Conservation (phyloP, 192 early-diverging fungal species). For the Lunasporangiospora selenospora region DNA sequence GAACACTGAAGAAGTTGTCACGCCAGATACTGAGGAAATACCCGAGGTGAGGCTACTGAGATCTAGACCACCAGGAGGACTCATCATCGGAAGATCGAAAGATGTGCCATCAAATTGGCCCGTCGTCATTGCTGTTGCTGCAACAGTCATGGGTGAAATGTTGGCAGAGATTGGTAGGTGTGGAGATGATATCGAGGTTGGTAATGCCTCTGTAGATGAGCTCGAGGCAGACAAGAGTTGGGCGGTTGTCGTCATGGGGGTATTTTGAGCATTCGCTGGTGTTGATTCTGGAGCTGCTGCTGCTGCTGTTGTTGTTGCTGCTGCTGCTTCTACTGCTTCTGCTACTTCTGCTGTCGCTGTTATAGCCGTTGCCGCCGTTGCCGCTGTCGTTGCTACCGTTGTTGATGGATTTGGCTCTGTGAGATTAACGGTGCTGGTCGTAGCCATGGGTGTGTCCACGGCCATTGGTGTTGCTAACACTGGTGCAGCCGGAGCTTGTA, state of each 20-base stretch:
- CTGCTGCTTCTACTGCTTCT: neutral
- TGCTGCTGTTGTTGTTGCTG: neutral
- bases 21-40: no score
- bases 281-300: neutral
- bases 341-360: neutral
- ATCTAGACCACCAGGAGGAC: conserved; percentile 18
- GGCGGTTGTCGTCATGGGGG: no score
- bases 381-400: neutral
- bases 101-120: no score
- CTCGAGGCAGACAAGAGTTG: neutral
- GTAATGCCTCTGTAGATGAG: neutral
- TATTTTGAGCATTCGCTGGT: neutral
- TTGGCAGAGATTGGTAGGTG: no score
- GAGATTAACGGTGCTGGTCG: no score
- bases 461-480: no score
- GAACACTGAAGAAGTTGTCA: no score
- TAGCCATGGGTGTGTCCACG: no score
- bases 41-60: neutral
- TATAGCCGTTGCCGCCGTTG: neutral
- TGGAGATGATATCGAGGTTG: neutral
- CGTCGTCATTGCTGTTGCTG: no score
- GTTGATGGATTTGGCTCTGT: neutral
- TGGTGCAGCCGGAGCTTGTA: no score
- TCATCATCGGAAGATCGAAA: conserved; percentile 25
- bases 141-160: no score